Evolutionary conservation across 78 protist genomes (phyloP).

Genomic region (Dictyostelium discoideum): DNA sequence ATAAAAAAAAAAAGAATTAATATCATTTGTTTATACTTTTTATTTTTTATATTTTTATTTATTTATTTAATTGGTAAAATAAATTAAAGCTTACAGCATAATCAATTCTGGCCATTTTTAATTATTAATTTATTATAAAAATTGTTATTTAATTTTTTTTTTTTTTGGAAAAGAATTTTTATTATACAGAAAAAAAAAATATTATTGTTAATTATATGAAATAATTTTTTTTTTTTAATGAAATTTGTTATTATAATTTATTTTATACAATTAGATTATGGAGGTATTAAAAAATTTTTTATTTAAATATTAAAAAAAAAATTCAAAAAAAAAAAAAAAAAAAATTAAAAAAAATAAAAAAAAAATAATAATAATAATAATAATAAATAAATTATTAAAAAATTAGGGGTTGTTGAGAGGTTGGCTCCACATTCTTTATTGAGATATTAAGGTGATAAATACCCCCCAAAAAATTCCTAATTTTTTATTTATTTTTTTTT

Average conservation of each 20-base stretch:
- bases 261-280: not conserved
- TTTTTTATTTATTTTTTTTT: no score
- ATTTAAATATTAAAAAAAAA: no score
- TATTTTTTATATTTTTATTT: no score
- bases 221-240: not conserved
- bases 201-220: not conserved
- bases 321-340: no score
- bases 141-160: not conserved
- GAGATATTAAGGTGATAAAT: not conserved
- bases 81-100: conserved; percentile 13
- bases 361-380: no score
- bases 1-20: not conserved
- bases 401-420: not conserved
- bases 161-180: not conserved
- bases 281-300: not conserved
- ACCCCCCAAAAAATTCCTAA: not conserved
- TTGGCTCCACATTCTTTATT: not conserved
- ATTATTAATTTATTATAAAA: not conserved
- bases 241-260: no score
- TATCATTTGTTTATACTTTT: not conserved
- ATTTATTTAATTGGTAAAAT: not conserved
- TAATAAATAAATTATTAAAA: no score
- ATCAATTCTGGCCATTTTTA: conserved; percentile 12
- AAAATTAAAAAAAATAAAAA: no score
- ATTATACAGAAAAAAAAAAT: not conserved